phyloP scores from a whole-genome alignment of 208 protist species.

The Perkinsela sp. region DNA sequence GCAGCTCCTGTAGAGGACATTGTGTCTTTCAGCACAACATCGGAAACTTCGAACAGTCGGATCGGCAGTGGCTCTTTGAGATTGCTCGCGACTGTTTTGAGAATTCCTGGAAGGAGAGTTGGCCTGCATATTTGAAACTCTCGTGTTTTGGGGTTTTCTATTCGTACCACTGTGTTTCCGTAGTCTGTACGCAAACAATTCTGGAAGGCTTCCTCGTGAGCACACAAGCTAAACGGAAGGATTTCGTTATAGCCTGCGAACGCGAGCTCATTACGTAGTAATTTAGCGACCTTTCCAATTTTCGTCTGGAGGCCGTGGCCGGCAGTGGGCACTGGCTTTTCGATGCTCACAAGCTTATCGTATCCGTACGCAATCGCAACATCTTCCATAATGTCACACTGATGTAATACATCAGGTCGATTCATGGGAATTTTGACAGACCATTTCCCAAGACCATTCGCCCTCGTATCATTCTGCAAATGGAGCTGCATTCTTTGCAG shows the following conservation, averaged over 20 bases:
- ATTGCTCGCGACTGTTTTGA: conserved; percentile 75
- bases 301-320: conserved; percentile 62
- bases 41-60: conserved; percentile 80
- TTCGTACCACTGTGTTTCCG: conserved; percentile 38
- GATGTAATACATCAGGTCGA: conserved; percentile 79
- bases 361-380: conserved; percentile 89
- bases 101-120: conserved; percentile 70
- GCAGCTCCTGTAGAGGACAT: conserved; percentile 34
- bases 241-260: conserved; percentile 78
- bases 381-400: conserved; percentile 89
- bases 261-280: conserved; percentile 69
- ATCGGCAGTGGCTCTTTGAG: conserved; percentile 69
- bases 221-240: conserved; percentile 73
- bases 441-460: not conserved
- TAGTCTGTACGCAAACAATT: conserved; percentile 27
- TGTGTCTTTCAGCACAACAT: conserved; percentile 74
- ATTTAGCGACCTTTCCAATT: conserved; percentile 68
- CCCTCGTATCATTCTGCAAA: not conserved
- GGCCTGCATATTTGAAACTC: conserved; percentile 80
- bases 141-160: conserved; percentile 67
- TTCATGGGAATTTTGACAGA: conserved; percentile 57
- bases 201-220: conserved; percentile 57
- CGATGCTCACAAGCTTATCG: conserved; percentile 56
- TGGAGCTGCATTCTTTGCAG: conserved; percentile 72
- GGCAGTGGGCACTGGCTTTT: conserved; percentile 26